Evolutionary conservation across 306 rosid genomes (phyloP), one percentile per base, ranked within the genome.

Genomic region (Morella rubra): DNA sequence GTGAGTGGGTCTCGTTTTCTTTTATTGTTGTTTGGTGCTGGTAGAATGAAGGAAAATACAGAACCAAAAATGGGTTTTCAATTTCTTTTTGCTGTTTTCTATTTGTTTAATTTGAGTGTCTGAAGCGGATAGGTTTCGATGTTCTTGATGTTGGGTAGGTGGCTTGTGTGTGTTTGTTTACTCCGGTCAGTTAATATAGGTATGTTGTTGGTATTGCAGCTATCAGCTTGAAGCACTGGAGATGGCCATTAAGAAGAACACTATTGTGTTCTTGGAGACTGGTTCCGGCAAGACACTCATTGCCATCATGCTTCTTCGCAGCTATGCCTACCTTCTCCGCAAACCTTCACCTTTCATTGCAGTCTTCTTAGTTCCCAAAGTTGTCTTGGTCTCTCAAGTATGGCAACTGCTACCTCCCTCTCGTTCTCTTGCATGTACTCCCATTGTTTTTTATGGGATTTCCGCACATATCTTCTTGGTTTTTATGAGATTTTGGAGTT

Each of bases 271-370:
- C 77, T 81, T 94, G 83, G 98, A 91, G 82, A 93, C 98, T 11
- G 97, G 98, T 71, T 85, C 97, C 0, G 98, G 98, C 49, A 93
- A 93, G 84, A 94, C 98, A 59, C 83, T 94, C 84, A 90, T 94
- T 53, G 93, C 97, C 49, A 79, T 90, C 59, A 91, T 91, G 98
- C 98, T 94, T 66, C 89, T 94, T 44, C 85, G 96, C 12, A 89
- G 93, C 78, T 90, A 82, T 40, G 93, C 96, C 10, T 47, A 87
- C 84, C 73, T 67, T 71, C 87, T 94, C 47, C 89, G 91, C 45
- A 91, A 94, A 76, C 96, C 96, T 74, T 87, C 95, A 5, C 80
- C 75, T 13, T 81, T 37, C 71, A 6, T 91, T 73, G 94, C 97
- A 0, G 88, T 94, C 24, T 94, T 94, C 79, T 85, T 94, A 76